phyloP scores from a whole-genome alignment of 352 stramenopile genomes.

The Globisporangium yorkense region DNA sequence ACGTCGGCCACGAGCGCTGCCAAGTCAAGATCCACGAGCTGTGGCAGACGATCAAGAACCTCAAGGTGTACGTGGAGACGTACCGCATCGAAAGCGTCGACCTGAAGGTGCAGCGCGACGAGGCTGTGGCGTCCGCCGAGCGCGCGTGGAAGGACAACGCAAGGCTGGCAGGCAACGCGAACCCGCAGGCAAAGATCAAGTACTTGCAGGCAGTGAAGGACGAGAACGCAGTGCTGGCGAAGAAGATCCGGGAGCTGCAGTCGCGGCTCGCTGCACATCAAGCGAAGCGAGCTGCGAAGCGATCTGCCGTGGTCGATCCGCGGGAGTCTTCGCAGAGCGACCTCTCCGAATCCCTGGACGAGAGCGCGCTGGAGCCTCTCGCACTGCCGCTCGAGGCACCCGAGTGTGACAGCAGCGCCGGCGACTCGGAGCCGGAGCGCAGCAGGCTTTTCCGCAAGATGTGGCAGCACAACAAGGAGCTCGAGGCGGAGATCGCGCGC shows the following conservation, averaged over 20 bases:
- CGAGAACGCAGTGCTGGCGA: conserved; percentile 45
- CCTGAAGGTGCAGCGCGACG: conserved; percentile 46
- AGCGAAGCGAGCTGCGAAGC: conserved; percentile 8
- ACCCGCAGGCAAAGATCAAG: conserved; percentile 68
- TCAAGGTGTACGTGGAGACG: conserved; percentile 56
- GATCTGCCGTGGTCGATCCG: neutral
- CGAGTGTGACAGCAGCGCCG: conserved; percentile 16
- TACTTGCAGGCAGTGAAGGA: conserved; percentile 68
- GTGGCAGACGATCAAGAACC: conserved; percentile 54
- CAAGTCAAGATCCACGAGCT: conserved; percentile 66
- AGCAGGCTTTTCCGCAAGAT: conserved; percentile 45
- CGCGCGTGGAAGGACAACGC: conserved; percentile 52
- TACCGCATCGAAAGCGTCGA: conserved; percentile 47
- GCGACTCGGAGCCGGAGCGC: conserved; percentile 23
- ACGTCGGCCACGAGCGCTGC: conserved; percentile 37
- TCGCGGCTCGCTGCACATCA: conserved; percentile 25
- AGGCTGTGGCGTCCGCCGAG: conserved; percentile 47
- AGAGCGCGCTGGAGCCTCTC: conserved; percentile 8
- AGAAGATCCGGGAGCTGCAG: conserved; percentile 57
- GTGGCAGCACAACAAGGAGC: conserved; percentile 37
- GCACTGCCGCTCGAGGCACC: neutral
- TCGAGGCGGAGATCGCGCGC: conserved; percentile 41
- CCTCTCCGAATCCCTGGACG: conserved; percentile 12
- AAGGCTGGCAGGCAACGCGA: conserved; percentile 49
- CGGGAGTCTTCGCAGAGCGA: conserved; percentile 11